Percentiles rank a stretch among this genome's conserved stretches.
These are phyloP conservation scores for Lecanosticta acicola DNA, from an alignment of 2,329 filamentous ascomycete species.

Conservation along the genomic window DNA sequence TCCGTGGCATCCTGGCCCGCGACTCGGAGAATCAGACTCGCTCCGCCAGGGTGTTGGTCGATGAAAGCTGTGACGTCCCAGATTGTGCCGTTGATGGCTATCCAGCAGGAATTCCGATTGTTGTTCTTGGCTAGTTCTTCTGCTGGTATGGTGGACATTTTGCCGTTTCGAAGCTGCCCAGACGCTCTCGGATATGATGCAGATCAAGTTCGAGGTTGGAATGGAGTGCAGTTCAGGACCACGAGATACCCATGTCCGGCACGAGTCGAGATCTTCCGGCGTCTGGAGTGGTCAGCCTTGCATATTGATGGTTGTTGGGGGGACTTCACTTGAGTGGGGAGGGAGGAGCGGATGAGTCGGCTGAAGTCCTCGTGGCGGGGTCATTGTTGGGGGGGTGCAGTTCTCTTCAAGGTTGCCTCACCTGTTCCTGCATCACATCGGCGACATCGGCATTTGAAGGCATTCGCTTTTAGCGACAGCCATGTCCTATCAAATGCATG, in stretches of 20 bases:
- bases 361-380: background rate
- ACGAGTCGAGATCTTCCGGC: background rate
- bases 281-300: background rate
- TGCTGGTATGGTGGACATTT: constrained; percentile 12
- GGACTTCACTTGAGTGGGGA: no score
- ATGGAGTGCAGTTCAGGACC: background rate
- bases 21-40: constrained; percentile 41
- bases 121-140: constrained; percentile 70
- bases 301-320: background rate
- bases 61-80: constrained; percentile 88
- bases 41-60: constrained; percentile 79
- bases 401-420: no score
- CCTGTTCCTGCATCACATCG: no score
- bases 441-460: constrained; percentile 7
- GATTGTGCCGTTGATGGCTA: constrained; percentile 78
- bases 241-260: background rate
- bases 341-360: no score
- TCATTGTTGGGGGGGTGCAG: no score
- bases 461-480: no score
- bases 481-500: no score
- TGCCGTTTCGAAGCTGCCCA: no score
- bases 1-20: constrained; percentile 51
- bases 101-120: constrained; percentile 78
- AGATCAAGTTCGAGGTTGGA: background rate
- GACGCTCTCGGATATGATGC: no score